phyloP scores from a whole-genome alignment of 2,329 filamentous ascomycete species.

The Paracoccidioides brasiliensis region DNA sequence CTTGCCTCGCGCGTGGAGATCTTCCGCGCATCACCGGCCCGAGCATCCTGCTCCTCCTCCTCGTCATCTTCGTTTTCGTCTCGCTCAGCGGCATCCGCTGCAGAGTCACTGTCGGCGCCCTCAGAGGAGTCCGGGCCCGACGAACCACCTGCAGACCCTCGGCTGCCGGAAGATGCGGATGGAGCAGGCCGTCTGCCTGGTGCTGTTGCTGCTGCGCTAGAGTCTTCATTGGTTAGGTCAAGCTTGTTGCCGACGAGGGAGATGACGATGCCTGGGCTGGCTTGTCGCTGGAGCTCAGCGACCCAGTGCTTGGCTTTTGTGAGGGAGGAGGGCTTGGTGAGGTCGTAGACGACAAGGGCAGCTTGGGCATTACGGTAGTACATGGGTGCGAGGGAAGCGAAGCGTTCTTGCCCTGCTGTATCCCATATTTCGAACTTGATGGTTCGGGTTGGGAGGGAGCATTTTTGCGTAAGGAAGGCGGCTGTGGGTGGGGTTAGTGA shows the following conservation, averaged over 20 bases:
- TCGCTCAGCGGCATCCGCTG: slow-evolving; percentile 11
- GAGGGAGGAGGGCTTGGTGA: slow-evolving; percentile 77
- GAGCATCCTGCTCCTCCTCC: slow-evolving; percentile 45
- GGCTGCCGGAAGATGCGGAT: background rate
- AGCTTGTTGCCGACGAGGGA: slow-evolving; percentile 96
- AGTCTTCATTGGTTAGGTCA: slow-evolving; percentile 79
- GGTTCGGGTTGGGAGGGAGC: slow-evolving; percentile 81
- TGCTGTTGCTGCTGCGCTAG: background rate
- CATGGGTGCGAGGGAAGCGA: slow-evolving; percentile 98
- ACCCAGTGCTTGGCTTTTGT: slow-evolving; percentile 99
- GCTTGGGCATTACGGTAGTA: slow-evolving; percentile 99
- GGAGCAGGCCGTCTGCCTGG: background rate
- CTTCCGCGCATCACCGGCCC: slow-evolving; percentile 65
- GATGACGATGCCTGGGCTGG: slow-evolving; percentile 99
- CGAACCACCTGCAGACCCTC: background rate
- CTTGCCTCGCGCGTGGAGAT: slow-evolving; percentile 84
- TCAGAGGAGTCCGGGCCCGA: background rate
- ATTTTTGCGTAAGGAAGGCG: slow-evolving; percentile 97
- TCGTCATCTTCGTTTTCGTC: slow-evolving; percentile 37
- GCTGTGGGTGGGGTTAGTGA: slow-evolving; percentile 39
- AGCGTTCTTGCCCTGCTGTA: slow-evolving; percentile 94
- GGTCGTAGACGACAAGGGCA: slow-evolving; percentile 97
- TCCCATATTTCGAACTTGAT: slow-evolving; percentile 93
- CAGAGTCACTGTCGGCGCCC: background rate
- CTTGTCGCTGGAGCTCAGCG: slow-evolving; percentile 95